Conservation (phyloP, 2,329 filamentous ascomycete genomes). For the Xylariaceae sp. region DNA sequence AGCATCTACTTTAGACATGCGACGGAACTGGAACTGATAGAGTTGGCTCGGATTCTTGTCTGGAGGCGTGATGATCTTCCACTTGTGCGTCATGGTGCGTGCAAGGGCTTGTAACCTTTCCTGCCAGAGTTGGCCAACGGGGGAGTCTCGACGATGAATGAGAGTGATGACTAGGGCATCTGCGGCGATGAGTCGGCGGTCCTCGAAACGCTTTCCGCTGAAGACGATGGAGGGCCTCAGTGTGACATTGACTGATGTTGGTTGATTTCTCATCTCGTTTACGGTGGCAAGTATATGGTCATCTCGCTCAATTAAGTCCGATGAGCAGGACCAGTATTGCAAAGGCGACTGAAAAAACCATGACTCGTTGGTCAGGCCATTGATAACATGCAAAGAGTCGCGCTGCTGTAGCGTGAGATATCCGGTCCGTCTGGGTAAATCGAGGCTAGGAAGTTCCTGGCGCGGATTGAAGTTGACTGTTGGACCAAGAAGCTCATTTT, state of each 20-base stretch:
- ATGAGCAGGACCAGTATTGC: constrained; percentile 72
- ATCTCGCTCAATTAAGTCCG: constrained; percentile 53
- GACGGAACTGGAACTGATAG: constrained; percentile 74
- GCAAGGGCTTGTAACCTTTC: constrained; percentile 51
- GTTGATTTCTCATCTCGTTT: constrained; percentile 56
- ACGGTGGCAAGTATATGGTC: constrained; percentile 62
- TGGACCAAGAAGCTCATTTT: constrained; percentile 61
- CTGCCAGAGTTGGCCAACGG: constrained; percentile 62
- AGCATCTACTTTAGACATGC: constrained; percentile 63
- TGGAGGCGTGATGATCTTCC: constrained; percentile 57
- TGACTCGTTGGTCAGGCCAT: constrained; percentile 55
- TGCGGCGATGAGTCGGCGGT: constrained; percentile 61
- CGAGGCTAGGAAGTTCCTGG: constrained; percentile 29
- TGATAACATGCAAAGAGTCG: constrained; percentile 53
- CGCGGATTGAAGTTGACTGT: constrained; percentile 52
- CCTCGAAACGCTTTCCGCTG: constrained; percentile 71
- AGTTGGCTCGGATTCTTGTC: constrained; percentile 55
- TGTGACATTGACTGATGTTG: constrained; percentile 66
- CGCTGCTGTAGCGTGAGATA: constrained; percentile 43
- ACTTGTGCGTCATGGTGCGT: constrained; percentile 45
- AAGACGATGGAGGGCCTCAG: constrained; percentile 75
- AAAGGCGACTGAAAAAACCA: constrained; percentile 82
- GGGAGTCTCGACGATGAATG: constrained; percentile 61
- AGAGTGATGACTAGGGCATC: constrained; percentile 76
- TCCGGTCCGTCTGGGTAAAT: constrained; percentile 26